Evolutionary conservation across 345 rosid genomes (phyloP).

Genomic region (Diplotaxis tenuifolia): DNA sequence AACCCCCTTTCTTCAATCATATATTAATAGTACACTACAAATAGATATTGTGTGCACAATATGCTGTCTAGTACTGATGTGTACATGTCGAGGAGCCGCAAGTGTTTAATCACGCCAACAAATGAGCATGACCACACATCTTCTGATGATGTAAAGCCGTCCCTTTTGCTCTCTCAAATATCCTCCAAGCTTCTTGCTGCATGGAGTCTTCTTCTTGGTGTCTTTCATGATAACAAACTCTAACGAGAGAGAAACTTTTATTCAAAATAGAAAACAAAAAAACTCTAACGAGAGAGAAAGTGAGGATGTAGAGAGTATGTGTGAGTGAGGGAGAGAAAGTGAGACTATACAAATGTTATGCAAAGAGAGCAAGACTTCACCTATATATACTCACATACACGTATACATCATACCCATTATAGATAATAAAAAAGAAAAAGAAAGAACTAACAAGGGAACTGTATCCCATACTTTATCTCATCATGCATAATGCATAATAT

Average conservation of each 20-base stretch:
- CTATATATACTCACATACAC: slow-evolving; percentile 28
- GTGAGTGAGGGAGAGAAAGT: slow-evolving; percentile 14
- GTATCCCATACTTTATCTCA: slow-evolving; percentile 33
- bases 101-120: slow-evolving; percentile 69
- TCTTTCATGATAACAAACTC: slow-evolving; percentile 31
- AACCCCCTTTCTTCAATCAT: slow-evolving; percentile 16
- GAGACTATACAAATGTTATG: slow-evolving; percentile 18
- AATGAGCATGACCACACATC: slow-evolving; percentile 79
- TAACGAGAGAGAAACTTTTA: neutral
- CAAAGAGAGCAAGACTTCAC: slow-evolving; percentile 20
- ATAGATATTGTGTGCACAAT: slow-evolving; percentile 3
- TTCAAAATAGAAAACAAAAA: neutral
- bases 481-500: slow-evolving; percentile 20
- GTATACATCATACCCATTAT: slow-evolving; percentile 19
- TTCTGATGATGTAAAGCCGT: slow-evolving; percentile 68
- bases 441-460: slow-evolving; percentile 26
- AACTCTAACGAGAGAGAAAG: neutral
- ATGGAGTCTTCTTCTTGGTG: slow-evolving; percentile 52
- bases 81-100: slow-evolving; percentile 15
- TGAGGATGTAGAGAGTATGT: neutral
- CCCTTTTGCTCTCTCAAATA: slow-evolving; percentile 68
- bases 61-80: slow-evolving; percentile 1
- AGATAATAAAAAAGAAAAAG: neutral
- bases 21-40: neutral
- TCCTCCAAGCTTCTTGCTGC: slow-evolving; percentile 64